Percentiles rank a stretch among this genome's conserved stretches.
phyloP scores from a whole-genome alignment of 2,329 filamentous ascomycete genomes.

The Cytospora mali region DNA sequence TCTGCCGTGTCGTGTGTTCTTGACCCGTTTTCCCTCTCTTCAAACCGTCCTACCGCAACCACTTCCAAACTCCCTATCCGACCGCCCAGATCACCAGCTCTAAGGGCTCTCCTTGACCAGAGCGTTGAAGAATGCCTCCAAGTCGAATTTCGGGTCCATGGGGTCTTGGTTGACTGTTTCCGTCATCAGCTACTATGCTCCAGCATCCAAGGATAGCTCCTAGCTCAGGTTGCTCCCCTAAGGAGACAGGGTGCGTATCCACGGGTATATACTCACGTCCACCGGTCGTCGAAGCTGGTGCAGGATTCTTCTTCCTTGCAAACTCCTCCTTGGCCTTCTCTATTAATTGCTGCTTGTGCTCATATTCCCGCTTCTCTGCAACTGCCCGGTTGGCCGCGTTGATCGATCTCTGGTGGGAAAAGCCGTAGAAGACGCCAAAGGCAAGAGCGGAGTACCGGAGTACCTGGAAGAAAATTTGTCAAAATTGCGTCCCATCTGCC shows the following conservation, averaged over 20 bases:
- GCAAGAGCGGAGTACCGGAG: constrained; percentile 95
- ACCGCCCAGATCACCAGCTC: constrained; percentile 32
- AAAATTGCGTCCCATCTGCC: constrained; percentile 9
- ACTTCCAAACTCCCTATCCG: constrained; percentile 29
- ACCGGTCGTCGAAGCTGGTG: constrained; percentile 38
- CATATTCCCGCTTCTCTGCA: constrained; percentile 78
- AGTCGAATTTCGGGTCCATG: constrained; percentile 86
- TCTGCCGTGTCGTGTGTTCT: constrained; percentile 16
- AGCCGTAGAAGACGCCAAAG: constrained; percentile 90
- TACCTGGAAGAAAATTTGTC: constrained; percentile 62
- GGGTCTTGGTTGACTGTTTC: constrained; percentile 56
- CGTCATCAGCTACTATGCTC: constrained; percentile 33
- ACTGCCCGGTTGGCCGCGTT: constrained; percentile 69
- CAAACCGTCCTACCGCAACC: constrained; percentile 20
- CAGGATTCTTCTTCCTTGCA: constrained; percentile 69
- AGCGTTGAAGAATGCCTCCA: constrained; percentile 79
- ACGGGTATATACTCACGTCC: constrained; percentile 36
- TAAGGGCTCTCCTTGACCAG: constrained; percentile 58
- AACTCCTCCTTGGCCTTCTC: constrained; percentile 90
- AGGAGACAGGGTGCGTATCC: not conserved
- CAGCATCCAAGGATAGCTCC: constrained; percentile 19
- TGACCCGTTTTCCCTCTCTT: constrained; percentile 30
- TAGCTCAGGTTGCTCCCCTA: constrained; percentile 31
- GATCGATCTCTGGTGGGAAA: constrained; percentile 88
- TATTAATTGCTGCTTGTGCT: constrained; percentile 91